These are phyloP conservation scores for Candida sp. DNA, from an alignment of 1,139 yeast genomes.

Conservation along the genomic window DNA sequence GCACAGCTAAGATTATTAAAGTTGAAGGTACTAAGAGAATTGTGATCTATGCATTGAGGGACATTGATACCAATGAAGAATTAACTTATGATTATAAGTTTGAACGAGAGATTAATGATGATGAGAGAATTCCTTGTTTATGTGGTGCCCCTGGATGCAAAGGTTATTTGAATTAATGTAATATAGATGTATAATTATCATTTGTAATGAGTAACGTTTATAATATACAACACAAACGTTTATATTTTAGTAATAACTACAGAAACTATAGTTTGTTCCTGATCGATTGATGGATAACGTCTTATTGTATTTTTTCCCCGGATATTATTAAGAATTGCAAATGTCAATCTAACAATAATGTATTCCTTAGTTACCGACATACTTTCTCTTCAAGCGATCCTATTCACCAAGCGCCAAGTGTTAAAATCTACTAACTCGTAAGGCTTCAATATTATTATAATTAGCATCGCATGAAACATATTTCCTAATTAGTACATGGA, in stretches of 20 bases:
- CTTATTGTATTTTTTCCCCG: too few species aligned
- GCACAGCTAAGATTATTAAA: slow-evolving; percentile 94
- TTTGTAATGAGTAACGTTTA: neutral
- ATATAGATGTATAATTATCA: slow-evolving; percentile 2
- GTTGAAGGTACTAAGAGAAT: slow-evolving; percentile 93
- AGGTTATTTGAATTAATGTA: slow-evolving; percentile 71
- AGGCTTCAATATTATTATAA: neutral
- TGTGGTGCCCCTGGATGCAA: slow-evolving; percentile 96
- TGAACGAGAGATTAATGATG: slow-evolving; percentile 88
- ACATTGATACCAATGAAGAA: slow-evolving; percentile 87
- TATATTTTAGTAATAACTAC: too few species aligned
- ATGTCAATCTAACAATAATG: too few species aligned
- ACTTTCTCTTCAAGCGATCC: too few species aligned
- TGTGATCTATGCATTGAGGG: slow-evolving; percentile 90
- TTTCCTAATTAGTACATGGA: neutral
- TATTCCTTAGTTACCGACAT: too few species aligned
- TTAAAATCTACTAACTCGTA: neutral
- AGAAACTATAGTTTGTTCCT: too few species aligned
- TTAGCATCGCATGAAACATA: neutral
- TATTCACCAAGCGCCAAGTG: neutral
- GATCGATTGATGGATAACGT: too few species aligned
- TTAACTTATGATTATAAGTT: slow-evolving; percentile 94
- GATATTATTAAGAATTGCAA: too few species aligned
- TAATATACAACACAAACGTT: too few species aligned
- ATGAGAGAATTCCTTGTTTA: slow-evolving; percentile 83